Conservation (phyloP, 2,329 filamentous ascomycete species). For the Microcyclosporella mali region DNA sequence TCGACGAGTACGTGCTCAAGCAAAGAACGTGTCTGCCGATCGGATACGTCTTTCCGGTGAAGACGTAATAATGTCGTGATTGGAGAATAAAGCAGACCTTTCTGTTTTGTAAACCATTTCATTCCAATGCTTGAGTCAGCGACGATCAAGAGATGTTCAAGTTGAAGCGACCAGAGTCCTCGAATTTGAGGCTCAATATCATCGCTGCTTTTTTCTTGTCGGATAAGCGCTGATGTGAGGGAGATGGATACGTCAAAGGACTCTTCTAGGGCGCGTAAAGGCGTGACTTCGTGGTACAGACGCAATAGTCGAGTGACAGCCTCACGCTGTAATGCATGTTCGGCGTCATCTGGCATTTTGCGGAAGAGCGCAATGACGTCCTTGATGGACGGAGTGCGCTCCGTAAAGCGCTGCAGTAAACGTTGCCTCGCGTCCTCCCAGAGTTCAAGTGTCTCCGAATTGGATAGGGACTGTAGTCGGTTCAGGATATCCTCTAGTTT, state of each 20-base stretch:
- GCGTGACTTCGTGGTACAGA: conserved; percentile 78
- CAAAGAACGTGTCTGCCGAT: conserved; percentile 36
- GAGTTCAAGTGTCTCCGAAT: conserved; percentile 40
- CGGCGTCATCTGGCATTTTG: conserved; percentile 58
- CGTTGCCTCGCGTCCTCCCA: conserved; percentile 67
- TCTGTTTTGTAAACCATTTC: conserved; percentile 79
- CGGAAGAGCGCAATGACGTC: conserved; percentile 71
- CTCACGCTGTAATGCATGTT: conserved; percentile 62
- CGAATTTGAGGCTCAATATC: conserved; percentile 34
- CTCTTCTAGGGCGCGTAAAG: conserved; percentile 70
- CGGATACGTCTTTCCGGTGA: conserved; percentile 34
- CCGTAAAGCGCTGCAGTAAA: conserved; percentile 67
- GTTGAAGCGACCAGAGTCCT: conserved; percentile 49
- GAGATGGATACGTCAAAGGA: conserved; percentile 82
- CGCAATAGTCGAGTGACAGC: conserved; percentile 70
- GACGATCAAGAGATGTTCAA: conserved; percentile 75
- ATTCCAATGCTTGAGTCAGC: conserved; percentile 75
- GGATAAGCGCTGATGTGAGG: conserved; percentile 62
- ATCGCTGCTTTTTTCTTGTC: conserved; percentile 26
- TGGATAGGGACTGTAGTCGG: conserved; percentile 44
- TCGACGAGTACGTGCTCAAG: conserved; percentile 52
- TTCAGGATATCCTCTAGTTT: conserved; percentile 64
- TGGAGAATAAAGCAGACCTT: conserved; percentile 58
- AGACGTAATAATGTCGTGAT: conserved; percentile 65
- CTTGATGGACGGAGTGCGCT: conserved; percentile 73